Evolutionary conservation across 176 grass and related monocot genomes (phyloP).

Genomic region (Triticum urartu): DNA sequence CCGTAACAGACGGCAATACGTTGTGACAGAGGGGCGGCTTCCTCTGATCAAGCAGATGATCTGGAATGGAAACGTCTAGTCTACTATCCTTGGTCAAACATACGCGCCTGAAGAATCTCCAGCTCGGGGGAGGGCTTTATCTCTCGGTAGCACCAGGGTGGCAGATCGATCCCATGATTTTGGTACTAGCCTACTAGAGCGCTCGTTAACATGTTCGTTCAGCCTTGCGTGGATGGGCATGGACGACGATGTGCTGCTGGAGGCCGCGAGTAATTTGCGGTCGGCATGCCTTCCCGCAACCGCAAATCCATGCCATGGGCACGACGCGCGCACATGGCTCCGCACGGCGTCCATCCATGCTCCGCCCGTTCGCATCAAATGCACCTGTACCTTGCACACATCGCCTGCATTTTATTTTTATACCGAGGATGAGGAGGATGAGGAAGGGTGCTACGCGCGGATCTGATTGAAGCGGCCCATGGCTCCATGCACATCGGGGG

Average conservation of each 20-base stretch:
- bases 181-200: background rate
- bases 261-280: background rate
- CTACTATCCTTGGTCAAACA: background rate
- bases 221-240: no score
- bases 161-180: background rate
- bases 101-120: background rate
- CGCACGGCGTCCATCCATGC: background rate
- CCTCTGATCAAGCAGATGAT: background rate
- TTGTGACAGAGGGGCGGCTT: background rate
- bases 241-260: background rate
- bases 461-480: conserved; percentile 6
- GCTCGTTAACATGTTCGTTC: no score
- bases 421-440: background rate
- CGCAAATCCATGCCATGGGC: background rate
- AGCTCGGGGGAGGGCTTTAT: background rate
- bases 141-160: background rate
- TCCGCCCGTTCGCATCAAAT: background rate
- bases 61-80: background rate
- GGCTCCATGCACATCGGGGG: conserved; percentile 7
- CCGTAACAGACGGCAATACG: background rate
- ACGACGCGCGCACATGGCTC: conserved; percentile 15
- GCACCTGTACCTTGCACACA: background rate
- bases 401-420: background rate
- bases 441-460: background rate
- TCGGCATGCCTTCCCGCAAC: background rate